Evolutionary conservation across 306 rosid genomes (phyloP).

Genomic region (Senna tora): DNA sequence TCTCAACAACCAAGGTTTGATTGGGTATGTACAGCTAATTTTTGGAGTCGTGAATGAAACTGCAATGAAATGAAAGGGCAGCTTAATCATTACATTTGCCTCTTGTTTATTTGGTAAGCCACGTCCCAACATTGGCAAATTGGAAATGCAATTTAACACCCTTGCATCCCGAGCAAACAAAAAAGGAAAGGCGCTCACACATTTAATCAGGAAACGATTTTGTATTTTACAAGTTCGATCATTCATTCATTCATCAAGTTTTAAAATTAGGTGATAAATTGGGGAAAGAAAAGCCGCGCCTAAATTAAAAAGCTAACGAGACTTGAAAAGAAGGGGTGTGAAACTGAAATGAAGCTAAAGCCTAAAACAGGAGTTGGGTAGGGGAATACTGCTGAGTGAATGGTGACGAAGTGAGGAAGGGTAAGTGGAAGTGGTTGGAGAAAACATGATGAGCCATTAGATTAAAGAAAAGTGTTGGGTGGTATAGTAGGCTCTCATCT

Average conservation of each 20-base stretch:
- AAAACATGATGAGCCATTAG: slow-evolving; percentile 41
- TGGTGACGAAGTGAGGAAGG: slow-evolving; percentile 4
- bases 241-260: too few relatives aligned
- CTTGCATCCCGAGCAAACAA: too few relatives aligned
- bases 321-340: too few relatives aligned
- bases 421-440: slow-evolving; percentile 5
- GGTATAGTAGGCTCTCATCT: too few relatives aligned
- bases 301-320: neutral
- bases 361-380: neutral
- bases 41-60: slow-evolving; percentile 12
- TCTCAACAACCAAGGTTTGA: neutral
- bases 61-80: slow-evolving; percentile 20
- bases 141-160: too few relatives aligned
- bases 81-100: neutral
- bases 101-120: neutral
- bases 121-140: neutral
- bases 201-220: too few relatives aligned
- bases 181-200: too few relatives aligned
- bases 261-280: too few relatives aligned
- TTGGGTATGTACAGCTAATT: slow-evolving; percentile 6
- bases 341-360: too few relatives aligned
- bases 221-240: too few relatives aligned
- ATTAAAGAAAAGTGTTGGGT: slow-evolving; percentile 2
- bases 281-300: too few relatives aligned
- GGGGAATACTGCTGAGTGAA: slow-evolving; percentile 23